A percentile compares a stretch with the other conserved stretches of the same genome.
These are phyloP conservation scores for Termitomyces sp. DNA, from an alignment of 768 basidiomycete species.

Conservation along the genomic window DNA sequence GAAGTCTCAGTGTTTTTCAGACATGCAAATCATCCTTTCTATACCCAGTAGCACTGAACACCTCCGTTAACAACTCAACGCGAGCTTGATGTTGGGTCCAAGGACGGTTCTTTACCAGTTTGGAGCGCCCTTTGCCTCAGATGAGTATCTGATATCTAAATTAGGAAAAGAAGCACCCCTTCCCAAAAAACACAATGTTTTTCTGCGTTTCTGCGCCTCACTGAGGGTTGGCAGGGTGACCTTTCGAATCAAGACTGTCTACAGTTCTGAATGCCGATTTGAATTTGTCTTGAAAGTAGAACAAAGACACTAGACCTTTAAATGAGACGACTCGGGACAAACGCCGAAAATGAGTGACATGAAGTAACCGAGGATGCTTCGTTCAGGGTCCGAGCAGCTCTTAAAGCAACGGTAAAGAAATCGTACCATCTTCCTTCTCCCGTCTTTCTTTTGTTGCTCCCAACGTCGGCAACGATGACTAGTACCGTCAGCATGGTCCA, in stretches of 20 bases:
- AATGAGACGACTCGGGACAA: not conserved
- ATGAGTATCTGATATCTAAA: not conserved
- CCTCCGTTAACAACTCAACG: not conserved
- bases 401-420: constrained; percentile 8
- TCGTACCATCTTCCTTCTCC: constrained; percentile 14
- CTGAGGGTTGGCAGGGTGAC: not conserved
- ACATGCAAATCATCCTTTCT: not conserved
- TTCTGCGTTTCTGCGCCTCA: not conserved
- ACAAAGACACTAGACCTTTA: not conserved
- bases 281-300: constrained; percentile 4
- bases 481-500: constrained; percentile 7
- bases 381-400: constrained; percentile 10
- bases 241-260: not conserved
- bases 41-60: not conserved
- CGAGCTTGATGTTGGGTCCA: not conserved
- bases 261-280: not conserved
- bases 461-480: constrained; percentile 15
- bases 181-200: not conserved
- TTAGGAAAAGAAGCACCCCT: not conserved
- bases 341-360: constrained; percentile 1
- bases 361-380: constrained; percentile 8
- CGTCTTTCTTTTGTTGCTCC: not conserved
- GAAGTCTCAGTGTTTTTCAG: not conserved
- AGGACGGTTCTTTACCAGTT: not conserved
- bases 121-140: not conserved